Percentiles rank a stretch among this genome's conserved stretches.
Evolutionary conservation across 1,284 basidiomycete genomes (phyloP).

Genomic region (Leccinum cinnamomeum): DNA sequence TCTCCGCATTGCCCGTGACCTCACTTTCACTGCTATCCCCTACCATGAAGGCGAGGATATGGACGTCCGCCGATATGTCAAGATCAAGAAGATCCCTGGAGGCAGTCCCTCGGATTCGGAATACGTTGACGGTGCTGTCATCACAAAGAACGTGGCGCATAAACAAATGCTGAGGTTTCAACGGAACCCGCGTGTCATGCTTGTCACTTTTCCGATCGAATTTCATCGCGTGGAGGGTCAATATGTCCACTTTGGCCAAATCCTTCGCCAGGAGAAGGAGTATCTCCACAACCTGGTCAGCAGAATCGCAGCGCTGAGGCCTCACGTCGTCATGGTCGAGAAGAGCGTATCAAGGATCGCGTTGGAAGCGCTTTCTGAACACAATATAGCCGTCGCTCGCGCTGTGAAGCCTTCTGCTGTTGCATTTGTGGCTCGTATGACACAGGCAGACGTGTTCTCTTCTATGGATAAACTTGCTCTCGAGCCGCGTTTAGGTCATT

Average conservation of each 20-base stretch:
- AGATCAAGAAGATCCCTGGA: constrained; percentile 98
- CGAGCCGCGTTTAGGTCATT: constrained; percentile 90
- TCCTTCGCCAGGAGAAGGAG: constrained; percentile 93
- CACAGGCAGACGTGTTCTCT: constrained; percentile 92
- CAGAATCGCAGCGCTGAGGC: constrained; percentile 87
- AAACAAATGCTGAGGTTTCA: constrained; percentile 80
- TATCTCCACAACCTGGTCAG: constrained; percentile 88
- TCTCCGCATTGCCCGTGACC: constrained; percentile 72
- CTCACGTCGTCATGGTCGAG: constrained; percentile 92
- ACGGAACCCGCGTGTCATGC: constrained; percentile 88
- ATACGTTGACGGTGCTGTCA: constrained; percentile 96
- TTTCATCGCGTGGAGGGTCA: constrained; percentile 94
- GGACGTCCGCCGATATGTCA: constrained; percentile 94
- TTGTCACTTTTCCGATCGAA: constrained; percentile 94
- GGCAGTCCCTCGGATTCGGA: constrained; percentile 91
- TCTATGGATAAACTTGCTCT: constrained; percentile 94
- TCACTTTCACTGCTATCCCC: constrained; percentile 73
- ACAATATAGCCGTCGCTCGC: constrained; percentile 90
- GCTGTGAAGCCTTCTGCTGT: constrained; percentile 89
- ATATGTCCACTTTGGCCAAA: constrained; percentile 91
- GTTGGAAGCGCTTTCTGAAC: constrained; percentile 84
- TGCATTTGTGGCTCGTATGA: constrained; percentile 88
- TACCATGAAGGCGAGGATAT: constrained; percentile 86
- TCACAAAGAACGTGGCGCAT: constrained; percentile 97
- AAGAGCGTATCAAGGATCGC: constrained; percentile 92